Evolutionary conservation across 169 alveolate species (phyloP), one percentile per base, ranked within the genome.

Genomic region (Eimeria sp.): DNA sequence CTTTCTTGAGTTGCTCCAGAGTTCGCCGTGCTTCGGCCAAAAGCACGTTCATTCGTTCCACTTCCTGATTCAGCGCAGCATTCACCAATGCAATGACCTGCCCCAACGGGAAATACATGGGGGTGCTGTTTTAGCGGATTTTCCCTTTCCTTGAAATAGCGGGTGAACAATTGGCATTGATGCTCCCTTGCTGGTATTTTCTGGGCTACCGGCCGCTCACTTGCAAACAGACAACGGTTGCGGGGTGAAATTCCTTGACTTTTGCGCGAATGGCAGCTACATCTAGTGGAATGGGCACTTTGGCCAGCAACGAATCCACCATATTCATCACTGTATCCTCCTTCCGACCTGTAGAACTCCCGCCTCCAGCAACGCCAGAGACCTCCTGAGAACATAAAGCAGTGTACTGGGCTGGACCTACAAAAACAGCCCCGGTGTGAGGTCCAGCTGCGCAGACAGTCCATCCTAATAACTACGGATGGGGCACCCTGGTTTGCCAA

Each of bases 1-100:
- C 99, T 96, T 98, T 97, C 97, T 98, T 98, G 54, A 98, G 98
- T 91, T 99, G 99, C 83, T 96, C 97, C 71, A 99, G 96, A 46
- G 99, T 98, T 93, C 97, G 97, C 68, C 98, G 96, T n/a, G 98
- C 98, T 78, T 98, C 98, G 62, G 98, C 90, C 83, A 99, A 97
- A 40, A 99, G 97, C 52, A 97, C 95, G 96, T 99, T 99, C 99
- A 99, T 98, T 91, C 99, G 97, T 97, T 98, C 99, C 76, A 99
- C 98, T 97, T 99, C 99, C 98, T 99, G 54, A 68, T 27, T 37
- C 33, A 40, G 25, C 37, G 40, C 60, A 82, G 82, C 62, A 87
- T 0, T 52, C 30, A 18, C 49, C 40, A 49, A 27, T 54, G 49
- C 60, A 27, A 23, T 49, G 58, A 49, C 27, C 62, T 49, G 87